phyloP scores from a whole-genome alignment of 768 basidiomycete species.

The Pisolithus microcarpus region DNA sequence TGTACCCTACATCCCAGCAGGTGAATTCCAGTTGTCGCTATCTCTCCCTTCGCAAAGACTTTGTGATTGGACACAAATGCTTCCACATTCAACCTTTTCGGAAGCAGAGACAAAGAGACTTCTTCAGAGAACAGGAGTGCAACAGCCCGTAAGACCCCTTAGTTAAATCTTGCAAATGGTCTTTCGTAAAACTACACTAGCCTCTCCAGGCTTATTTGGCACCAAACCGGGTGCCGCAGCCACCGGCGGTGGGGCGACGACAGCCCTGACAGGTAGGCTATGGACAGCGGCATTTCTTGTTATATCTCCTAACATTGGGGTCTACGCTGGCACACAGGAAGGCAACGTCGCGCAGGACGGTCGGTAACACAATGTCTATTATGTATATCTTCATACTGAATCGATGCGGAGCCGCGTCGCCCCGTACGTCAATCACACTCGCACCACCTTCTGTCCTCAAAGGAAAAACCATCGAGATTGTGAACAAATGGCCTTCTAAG shows the following conservation, averaged over 20 bases:
- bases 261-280: constrained; percentile 13
- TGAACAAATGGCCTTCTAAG: constrained; percentile 82
- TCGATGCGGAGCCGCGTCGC: constrained; percentile 7
- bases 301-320: background rate
- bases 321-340: constrained; percentile 8
- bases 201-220: too few species aligned
- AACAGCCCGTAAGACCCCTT: constrained; percentile 3
- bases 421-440: constrained; percentile 41
- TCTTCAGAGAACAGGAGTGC: constrained; percentile 39
- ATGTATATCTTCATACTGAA: background rate
- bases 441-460: constrained; percentile 77
- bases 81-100: constrained; percentile 25
- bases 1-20: too few species aligned
- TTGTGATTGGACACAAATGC: background rate
- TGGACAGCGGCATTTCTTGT: too few species aligned
- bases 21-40: too few species aligned
- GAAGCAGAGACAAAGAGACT: constrained; percentile 25
- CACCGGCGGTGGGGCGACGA: constrained; percentile 8
- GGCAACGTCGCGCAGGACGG: too few species aligned
- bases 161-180: too few species aligned
- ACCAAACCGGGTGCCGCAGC: constrained; percentile 27
- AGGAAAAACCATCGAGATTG: constrained; percentile 92
- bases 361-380: too few species aligned
- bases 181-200: too few species aligned
- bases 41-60: too few species aligned